Evolutionary conservation across 495 filamentous ascomycete species (phyloP).

Genomic region (Neurospora sublineolata): DNA sequence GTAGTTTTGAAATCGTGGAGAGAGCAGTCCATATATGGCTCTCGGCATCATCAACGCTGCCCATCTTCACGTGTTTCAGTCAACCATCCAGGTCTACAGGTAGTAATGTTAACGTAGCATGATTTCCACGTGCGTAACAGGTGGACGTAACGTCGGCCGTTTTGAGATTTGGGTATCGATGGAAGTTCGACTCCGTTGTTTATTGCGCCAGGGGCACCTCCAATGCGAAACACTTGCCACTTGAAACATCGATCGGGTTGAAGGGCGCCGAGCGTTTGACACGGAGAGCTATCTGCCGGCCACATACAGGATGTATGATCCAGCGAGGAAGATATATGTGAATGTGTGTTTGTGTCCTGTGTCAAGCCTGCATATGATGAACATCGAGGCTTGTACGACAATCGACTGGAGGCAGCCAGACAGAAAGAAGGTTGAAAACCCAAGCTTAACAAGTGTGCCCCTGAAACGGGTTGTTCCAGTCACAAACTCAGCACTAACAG

Average conservation of each 20-base stretch:
- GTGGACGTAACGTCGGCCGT: neutral
- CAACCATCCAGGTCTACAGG: neutral
- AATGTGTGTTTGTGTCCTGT: neutral
- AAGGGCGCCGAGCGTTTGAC: neutral
- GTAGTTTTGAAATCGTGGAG: neutral
- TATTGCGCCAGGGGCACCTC: neutral
- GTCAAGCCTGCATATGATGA: neutral
- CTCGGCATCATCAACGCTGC: neutral
- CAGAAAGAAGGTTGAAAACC: neutral
- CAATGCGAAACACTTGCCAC: neutral
- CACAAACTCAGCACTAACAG: neutral
- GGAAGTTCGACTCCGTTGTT: neutral
- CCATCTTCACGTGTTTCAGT: neutral
- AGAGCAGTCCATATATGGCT: neutral
- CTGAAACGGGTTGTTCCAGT: neutral
- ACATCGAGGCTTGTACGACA: neutral
- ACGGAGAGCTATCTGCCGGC: neutral
- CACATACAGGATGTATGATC: neutral
- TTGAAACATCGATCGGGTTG: neutral
- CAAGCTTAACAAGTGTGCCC: neutral
- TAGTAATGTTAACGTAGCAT: neutral
- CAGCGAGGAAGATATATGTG: neutral
- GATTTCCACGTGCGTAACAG: neutral
- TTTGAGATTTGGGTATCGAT: neutral
- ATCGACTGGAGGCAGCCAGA: neutral